Evolutionary conservation across 2,329 filamentous ascomycete genomes (phyloP).

Genomic region (Epichloe baconii): DNA sequence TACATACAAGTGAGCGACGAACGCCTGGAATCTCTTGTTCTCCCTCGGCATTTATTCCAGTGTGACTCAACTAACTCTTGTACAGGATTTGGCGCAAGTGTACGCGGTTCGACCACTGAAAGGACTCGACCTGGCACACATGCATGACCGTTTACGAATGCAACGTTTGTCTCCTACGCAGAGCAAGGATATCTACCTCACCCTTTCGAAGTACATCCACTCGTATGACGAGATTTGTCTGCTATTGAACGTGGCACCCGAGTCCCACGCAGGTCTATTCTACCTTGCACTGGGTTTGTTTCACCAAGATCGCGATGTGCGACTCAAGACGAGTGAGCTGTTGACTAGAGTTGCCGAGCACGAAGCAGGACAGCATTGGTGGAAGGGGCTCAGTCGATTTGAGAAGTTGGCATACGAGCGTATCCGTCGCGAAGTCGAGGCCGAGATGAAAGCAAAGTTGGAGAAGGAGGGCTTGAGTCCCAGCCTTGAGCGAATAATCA

Average conservation of each 20-base stretch:
- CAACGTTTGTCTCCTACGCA: constrained; percentile 65
- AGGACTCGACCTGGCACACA: constrained; percentile 76
- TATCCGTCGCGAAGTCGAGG: constrained; percentile 53
- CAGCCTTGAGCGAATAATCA: constrained; percentile 34
- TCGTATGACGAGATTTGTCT: constrained; percentile 79
- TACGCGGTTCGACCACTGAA: constrained; percentile 57
- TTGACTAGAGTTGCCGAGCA: constrained; percentile 74
- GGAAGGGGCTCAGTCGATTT: constrained; percentile 74
- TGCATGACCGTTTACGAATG: constrained; percentile 80
- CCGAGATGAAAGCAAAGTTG: constrained; percentile 33
- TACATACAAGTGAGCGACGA: constrained; percentile 61
- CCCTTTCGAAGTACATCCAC: constrained; percentile 61
- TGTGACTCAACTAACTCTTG: not conserved
- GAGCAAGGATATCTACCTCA: constrained; percentile 73
- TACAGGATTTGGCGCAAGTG: constrained; percentile 50
- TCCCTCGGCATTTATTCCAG: not conserved
- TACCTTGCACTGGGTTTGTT: constrained; percentile 85
- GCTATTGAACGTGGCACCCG: constrained; percentile 67
- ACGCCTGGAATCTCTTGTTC: too few species aligned
- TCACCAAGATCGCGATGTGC: constrained; percentile 72
- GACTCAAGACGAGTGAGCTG: constrained; percentile 63
- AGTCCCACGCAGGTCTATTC: constrained; percentile 79
- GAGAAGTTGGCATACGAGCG: constrained; percentile 76
- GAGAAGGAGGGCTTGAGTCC: constrained; percentile 30
- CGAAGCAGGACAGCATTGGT: constrained; percentile 88